These are phyloP conservation scores for Hericium erinaceus DNA, from an alignment of 768 basidiomycete species.

Conservation along the genomic window DNA sequence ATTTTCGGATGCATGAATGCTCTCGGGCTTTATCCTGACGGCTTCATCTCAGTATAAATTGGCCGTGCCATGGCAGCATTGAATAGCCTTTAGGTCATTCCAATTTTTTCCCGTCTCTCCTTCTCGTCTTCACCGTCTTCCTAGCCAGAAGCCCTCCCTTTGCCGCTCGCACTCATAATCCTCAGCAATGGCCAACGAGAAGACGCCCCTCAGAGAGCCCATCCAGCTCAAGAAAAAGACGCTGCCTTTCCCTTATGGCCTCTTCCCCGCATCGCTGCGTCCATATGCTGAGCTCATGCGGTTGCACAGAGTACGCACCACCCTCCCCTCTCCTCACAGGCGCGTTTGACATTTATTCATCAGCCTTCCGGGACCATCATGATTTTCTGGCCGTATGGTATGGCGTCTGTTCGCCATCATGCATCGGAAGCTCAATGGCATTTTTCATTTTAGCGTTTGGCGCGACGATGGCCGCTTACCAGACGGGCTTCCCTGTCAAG, in stretches of 20 bases:
- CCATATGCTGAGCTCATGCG: neutral
- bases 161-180: neutral
- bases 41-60: too few relatives aligned
- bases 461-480: neutral
- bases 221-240: neutral
- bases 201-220: neutral
- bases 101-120: neutral
- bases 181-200: neutral
- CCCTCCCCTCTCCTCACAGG: neutral
- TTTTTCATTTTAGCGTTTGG: neutral
- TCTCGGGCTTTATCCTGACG: too few relatives aligned
- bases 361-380: neutral
- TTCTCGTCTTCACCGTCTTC: neutral
- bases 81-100: neutral
- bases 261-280: neutral
- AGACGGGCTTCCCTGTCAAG: neutral
- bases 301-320: neutral
- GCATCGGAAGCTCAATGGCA: neutral
- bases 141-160: too few relatives aligned
- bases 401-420: neutral
- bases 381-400: conserved; percentile 3
- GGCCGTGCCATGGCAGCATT: too few relatives aligned
- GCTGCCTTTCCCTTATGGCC: neutral
- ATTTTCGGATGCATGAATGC: too few relatives aligned
- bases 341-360: neutral